A percentile compares a stretch with the other conserved stretches of the same genome.
These are phyloP conservation scores for Zelopaecilomyces penicillatus DNA, from an alignment of 2,329 filamentous ascomycete species.

Conservation along the genomic window DNA sequence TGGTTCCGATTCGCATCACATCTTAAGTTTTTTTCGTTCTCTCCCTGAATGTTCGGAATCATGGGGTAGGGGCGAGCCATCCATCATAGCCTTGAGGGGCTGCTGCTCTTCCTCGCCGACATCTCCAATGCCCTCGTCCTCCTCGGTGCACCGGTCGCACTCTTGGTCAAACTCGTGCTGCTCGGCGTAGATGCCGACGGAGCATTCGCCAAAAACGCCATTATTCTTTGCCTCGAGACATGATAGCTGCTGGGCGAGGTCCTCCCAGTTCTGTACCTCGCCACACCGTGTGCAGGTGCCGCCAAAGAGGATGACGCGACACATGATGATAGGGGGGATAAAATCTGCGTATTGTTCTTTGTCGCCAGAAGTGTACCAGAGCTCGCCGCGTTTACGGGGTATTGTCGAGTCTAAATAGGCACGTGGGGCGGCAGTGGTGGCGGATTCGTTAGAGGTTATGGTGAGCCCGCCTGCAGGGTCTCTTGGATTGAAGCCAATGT, in stretches of 20 bases:
- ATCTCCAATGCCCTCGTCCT: constrained; percentile 34
- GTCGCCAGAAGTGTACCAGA: no score
- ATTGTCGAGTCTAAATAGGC: no score
- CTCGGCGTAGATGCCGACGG: constrained; percentile 31
- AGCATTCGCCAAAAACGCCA: constrained; percentile 36
- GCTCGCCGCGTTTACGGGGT: no score
- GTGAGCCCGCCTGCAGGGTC: no score
- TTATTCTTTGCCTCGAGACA: constrained; percentile 43
- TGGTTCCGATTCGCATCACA: constrained; percentile 12
- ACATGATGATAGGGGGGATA: constrained; percentile 26
- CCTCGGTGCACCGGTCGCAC: constrained; percentile 34
- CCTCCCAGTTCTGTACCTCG: constrained; percentile 32
- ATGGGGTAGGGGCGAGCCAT: not conserved
- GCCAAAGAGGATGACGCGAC: constrained; percentile 36
- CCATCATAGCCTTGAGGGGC: not conserved
- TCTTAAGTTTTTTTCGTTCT: constrained; percentile 23
- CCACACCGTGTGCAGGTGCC: constrained; percentile 37
- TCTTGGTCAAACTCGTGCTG: constrained; percentile 40
- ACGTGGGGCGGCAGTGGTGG: no score
- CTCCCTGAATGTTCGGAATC: constrained; percentile 4
- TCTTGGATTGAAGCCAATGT: no score
- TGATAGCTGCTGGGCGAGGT: constrained; percentile 37
- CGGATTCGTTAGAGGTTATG: no score
- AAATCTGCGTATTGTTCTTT: no score
- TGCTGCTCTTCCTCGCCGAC: constrained; percentile 22